Evolutionary conservation across 2,329 filamentous ascomycete species (phyloP), one percentile per base, ranked within the genome.

Genomic region (Aspergillus ibericus): DNA sequence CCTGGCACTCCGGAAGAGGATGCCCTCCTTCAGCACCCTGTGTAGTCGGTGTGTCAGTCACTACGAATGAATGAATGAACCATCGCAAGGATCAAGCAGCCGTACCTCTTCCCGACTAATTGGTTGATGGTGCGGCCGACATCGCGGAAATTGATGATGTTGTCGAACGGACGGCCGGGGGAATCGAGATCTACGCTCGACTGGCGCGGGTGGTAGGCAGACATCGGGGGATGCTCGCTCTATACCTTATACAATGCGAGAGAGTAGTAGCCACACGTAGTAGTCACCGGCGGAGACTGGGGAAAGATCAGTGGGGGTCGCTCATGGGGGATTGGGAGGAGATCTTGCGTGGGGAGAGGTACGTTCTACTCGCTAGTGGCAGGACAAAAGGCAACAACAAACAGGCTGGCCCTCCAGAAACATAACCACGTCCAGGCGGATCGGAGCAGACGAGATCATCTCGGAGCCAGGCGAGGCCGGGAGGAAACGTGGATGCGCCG

Each of bases 91-190:
- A 13, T 16, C 7, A 13, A 12, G 13, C 5, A 40, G 4, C 16
- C 77, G 65, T 77, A 87, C 87, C 80, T 82, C 62, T 78, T 77
- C 22, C 82, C 82, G 4, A 85, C 73, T 60, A 82, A 82, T 25
- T 75, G 69, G 66, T 92, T 92, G 65, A 91, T 80, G 0, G 85
- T 86, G 62, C 80, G 78, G 40, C 87, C 89, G 44, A 93, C 87
- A 79, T 93, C 90, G 58, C 91, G 85, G 70, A 93, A 91, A 73
- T 93, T 93, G 66, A 88, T 77, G 52, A 93, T 81, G 53, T 82
- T 82, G 59, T 87, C 80, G 64, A 88, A 78, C 1, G 70, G 69
- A 5, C 72, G 69, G 55, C 73, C 70, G 34, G 70, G 66, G 3
- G 71, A 71, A 59, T 66, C 70, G 53, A 74, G 70, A 56, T 74